Percentiles rank a stretch among this genome's conserved stretches.
phyloP scores from a whole-genome alignment of 164 flowering plant genomes.

The Aristolochia fimbriata region DNA sequence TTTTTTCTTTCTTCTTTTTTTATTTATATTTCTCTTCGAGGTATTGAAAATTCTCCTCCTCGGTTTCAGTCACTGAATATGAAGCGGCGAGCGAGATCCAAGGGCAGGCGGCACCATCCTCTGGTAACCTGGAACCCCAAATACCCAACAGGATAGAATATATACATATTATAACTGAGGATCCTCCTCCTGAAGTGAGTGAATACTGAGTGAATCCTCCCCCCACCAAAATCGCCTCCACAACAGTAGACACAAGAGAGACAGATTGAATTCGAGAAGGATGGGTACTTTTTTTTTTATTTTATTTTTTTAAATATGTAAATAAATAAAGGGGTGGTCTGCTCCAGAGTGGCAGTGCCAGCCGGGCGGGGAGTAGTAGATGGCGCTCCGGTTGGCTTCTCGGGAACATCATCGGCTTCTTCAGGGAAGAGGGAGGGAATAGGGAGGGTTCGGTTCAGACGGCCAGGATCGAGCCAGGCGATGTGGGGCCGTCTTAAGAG shows the following conservation, averaged over 20 bases:
- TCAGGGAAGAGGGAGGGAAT: not conserved
- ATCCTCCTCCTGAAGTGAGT: not conserved
- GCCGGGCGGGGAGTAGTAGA: not conserved
- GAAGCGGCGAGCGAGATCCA: slow-evolving; percentile 5
- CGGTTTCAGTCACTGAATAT: not conserved
- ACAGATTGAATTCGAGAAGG: not conserved
- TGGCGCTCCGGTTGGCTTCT: slow-evolving; percentile 1
- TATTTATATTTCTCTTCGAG: no score
- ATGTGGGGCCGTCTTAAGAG: not conserved
- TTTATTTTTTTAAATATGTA: not conserved
- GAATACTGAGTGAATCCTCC: no score
- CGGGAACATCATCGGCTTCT: not conserved
- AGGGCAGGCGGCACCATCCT: not conserved
- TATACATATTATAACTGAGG: no score
- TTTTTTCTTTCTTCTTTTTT: no score
- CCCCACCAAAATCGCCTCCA: not conserved
- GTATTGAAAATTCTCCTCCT: no score
- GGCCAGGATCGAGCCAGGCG: not conserved
- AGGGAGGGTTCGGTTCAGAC: no score
- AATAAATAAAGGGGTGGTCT: no score
- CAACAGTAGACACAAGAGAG: not conserved
- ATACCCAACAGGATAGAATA: slow-evolving; percentile 5
- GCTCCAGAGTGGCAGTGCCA: not conserved
- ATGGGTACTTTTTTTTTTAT: not conserved
- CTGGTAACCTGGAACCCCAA: slow-evolving; percentile 2